Base-by-base conservation (phyloP, 805 yeast species). In the Cyberlindnera amylophila region DNA sequence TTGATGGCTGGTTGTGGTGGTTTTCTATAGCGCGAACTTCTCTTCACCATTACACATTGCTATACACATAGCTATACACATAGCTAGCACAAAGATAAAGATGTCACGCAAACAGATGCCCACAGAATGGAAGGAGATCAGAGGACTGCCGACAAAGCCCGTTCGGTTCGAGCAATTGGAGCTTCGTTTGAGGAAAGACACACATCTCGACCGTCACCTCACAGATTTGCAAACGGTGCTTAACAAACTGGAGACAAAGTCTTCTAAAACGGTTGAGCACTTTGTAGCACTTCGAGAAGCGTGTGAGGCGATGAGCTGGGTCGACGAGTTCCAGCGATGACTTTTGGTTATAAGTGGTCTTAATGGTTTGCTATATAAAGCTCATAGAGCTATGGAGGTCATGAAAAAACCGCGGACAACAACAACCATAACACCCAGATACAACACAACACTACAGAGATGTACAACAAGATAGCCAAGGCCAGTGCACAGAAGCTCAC, bases 381-480 rank as follows among this genome's bases (percentile, higher is more conserved):
- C n/a, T n/a, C n/a, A n/a, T n/a, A n/a, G n/a, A n/a, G n/a, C n/a
- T n/a, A n/a, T n/a, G n/a, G n/a, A n/a, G n/a, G n/a, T 12, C 10
- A 29, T 23, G 28, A 14, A 24, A 16, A 15, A 12, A 13, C 6
- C 19, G 26, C 32, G 32, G 30, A 11, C 33, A 39, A 16, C 21
- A 27, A 11, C 13, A 12, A 36, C 27, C 21, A 27, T 12, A 27
- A 27, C n/a, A 27, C 10, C 7, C 27, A 23, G 11, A 11, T 8
- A 27, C 30, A 27, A 6, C 30, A 11, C 6, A 32, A 7, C 27
- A 21, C 29, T n/a, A 32, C 16, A 23, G 23, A n/a, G 12, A 70
- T 69, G 74, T 66, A 63, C 47, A 70, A 69, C 50, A 66, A 63
- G 44, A 59, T 71, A 26, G 43, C 53, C 9, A 63, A 59, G 41